Evolutionary conservation across 1,284 basidiomycete species (phyloP).

Genomic region (Athelia sp.): DNA sequence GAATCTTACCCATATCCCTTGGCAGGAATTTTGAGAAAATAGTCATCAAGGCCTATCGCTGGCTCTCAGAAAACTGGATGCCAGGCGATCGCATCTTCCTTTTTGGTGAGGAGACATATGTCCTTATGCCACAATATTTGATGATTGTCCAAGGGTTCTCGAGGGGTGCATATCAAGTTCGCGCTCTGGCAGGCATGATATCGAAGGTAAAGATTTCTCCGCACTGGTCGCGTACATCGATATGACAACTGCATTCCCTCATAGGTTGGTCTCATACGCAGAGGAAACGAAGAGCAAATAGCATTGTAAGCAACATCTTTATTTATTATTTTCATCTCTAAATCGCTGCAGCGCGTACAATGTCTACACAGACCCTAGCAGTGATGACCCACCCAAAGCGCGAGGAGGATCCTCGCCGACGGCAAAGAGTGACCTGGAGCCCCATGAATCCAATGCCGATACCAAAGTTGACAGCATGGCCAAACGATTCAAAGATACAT

Average conservation of each 20-base stretch:
- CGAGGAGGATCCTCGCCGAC: too few relatives aligned
- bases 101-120: constrained; percentile 26
- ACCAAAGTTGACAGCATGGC: constrained; percentile 3
- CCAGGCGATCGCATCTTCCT: constrained; percentile 35
- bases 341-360: constrained; percentile 24
- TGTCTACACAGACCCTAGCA: constrained; percentile 15
- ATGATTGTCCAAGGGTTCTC: constrained; percentile 45
- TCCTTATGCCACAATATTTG: background rate
- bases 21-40: constrained; percentile 26
- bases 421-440: too few relatives aligned
- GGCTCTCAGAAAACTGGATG: constrained; percentile 32
- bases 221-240: background rate
- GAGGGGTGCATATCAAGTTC: constrained; percentile 41
- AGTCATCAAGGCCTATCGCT: constrained; percentile 30
- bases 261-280: constrained; percentile 28
- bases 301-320: constrained; percentile 24
- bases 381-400: too few relatives aligned
- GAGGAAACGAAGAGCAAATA: constrained; percentile 30
- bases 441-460: too few relatives aligned
- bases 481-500: constrained; percentile 21
- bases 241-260: background rate
- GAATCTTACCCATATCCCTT: background rate
- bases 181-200: constrained; percentile 37
- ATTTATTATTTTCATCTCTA: background rate
- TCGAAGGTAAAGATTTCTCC: constrained; percentile 20